phyloP scores from a whole-genome alignment of 148 eudicot genomes.

The Mesembryanthemum crystallinum region DNA sequence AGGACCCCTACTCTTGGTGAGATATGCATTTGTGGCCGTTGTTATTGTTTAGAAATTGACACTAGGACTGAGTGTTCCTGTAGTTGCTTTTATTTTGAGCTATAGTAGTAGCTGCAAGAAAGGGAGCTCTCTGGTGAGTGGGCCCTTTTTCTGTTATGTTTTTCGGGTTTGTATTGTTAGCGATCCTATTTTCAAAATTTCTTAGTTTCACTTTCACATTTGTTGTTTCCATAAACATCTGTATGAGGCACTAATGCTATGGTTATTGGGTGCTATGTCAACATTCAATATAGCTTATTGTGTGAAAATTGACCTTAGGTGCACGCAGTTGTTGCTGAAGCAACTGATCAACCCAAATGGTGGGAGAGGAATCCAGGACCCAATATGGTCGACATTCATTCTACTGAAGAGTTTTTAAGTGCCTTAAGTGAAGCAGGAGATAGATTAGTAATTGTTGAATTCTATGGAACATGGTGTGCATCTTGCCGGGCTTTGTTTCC shows the following conservation, averaged over 20 bases:
- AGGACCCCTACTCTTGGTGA: not conserved
- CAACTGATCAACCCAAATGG: conserved; percentile 90
- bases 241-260: not conserved
- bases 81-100: conserved; percentile 1
- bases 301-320: conserved; percentile 41
- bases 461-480: conserved; percentile 99
- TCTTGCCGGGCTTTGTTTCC: conserved; percentile 98
- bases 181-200: not conserved
- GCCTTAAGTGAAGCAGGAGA: conserved; percentile 91
- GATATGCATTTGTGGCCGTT: not conserved
- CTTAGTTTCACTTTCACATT: not conserved
- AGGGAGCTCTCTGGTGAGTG: not conserved
- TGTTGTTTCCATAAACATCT: not conserved
- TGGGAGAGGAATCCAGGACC: conserved; percentile 98
- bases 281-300: not conserved
- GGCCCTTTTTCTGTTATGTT: too few relatives aligned
- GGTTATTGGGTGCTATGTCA: not conserved
- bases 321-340: conserved; percentile 73
- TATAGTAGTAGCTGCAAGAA: not conserved
- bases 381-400: conserved; percentile 94
- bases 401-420: conserved; percentile 75
- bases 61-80: too few relatives aligned
- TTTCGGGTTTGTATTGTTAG: not conserved
- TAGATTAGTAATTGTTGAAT: conserved; percentile 84
- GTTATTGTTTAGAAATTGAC: not conserved